Percentiles rank a stretch among this genome's conserved stretches.
phyloP scores from a whole-genome alignment of 495 filamentous ascomycete genomes.

The Podospora tetraspora region DNA sequence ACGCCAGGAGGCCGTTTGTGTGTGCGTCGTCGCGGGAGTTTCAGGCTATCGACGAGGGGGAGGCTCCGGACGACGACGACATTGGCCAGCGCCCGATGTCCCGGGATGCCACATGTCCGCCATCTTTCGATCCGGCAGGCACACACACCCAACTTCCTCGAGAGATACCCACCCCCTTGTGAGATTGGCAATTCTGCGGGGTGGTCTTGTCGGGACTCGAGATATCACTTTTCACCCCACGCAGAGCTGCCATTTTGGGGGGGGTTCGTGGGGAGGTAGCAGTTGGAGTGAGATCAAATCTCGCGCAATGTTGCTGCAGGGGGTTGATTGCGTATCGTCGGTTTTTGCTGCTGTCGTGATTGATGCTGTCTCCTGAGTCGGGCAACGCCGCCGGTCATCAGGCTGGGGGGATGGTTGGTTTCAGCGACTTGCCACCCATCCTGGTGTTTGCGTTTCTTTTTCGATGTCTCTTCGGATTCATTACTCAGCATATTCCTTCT shows the following conservation, averaged over 20 bases:
- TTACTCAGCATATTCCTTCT: too few species aligned
- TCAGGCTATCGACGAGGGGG: slow-evolving; percentile 3
- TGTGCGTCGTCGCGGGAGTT: slow-evolving; percentile 1
- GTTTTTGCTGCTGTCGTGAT: neutral
- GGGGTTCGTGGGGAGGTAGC: neutral
- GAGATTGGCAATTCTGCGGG: neutral
- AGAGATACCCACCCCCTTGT: neutral
- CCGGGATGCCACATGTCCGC: slow-evolving; percentile 6
- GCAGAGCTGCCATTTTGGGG: neutral
- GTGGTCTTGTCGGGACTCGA: neutral
- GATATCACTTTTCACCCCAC: neutral
- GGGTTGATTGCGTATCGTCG: neutral
- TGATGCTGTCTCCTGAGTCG: too few species aligned
- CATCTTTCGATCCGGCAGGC: neutral
- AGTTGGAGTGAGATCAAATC: neutral
- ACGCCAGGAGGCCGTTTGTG: neutral
- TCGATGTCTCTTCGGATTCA: too few species aligned
- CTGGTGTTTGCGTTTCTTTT: too few species aligned
- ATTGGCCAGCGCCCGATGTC: slow-evolving; percentile 6
- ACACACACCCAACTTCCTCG: neutral
- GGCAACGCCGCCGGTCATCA: too few species aligned
- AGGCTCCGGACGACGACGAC: neutral
- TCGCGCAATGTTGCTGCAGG: neutral
- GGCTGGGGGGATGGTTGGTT: too few species aligned
- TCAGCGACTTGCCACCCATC: too few species aligned